These are phyloP conservation scores for Colletotrichum sublineola DNA, from an alignment of 2,329 filamentous ascomycete species.

Conservation along the genomic window DNA sequence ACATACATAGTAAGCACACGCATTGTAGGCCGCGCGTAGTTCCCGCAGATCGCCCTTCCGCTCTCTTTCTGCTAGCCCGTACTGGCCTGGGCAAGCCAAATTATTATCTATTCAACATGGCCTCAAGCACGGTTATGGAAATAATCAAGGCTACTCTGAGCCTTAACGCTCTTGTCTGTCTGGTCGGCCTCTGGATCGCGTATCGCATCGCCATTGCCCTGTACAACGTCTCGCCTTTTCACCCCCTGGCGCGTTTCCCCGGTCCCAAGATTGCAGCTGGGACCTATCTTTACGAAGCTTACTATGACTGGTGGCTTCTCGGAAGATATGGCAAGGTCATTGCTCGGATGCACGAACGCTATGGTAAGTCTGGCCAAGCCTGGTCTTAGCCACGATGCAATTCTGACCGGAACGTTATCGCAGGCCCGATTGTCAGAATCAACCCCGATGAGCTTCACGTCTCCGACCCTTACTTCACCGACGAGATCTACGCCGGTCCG, in stretches of 20 bases:
- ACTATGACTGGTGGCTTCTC: constrained; percentile 34
- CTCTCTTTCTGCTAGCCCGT: not conserved
- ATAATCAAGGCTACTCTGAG: constrained; percentile 24
- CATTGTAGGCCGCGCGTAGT: constrained; percentile 5
- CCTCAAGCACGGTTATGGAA: constrained; percentile 20
- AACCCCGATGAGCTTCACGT: constrained; percentile 57
- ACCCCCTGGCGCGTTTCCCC: constrained; percentile 35
- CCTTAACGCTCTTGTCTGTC: constrained; percentile 24
- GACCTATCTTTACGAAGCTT: constrained; percentile 35
- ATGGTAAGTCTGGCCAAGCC: constrained; percentile 19
- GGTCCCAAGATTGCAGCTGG: constrained; percentile 38
- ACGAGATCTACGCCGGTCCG: constrained; percentile 52
- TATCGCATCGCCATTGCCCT: constrained; percentile 29
- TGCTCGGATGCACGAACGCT: constrained; percentile 36
- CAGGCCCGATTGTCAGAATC: constrained; percentile 55
- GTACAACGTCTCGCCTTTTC: constrained; percentile 37
- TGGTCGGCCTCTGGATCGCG: constrained; percentile 19
- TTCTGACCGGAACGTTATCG: constrained; percentile 13
- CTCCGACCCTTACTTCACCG: constrained; percentile 51
- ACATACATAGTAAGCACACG: not conserved
- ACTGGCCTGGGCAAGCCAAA: constrained; percentile 4
- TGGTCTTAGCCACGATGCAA: constrained; percentile 3
- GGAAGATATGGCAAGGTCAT: constrained; percentile 39
- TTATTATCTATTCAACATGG: constrained; percentile 19
- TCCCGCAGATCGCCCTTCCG: constrained; percentile 5